phyloP scores from a whole-genome alignment of 2,329 filamentous ascomycete species.

The Curvularia spicifera region DNA sequence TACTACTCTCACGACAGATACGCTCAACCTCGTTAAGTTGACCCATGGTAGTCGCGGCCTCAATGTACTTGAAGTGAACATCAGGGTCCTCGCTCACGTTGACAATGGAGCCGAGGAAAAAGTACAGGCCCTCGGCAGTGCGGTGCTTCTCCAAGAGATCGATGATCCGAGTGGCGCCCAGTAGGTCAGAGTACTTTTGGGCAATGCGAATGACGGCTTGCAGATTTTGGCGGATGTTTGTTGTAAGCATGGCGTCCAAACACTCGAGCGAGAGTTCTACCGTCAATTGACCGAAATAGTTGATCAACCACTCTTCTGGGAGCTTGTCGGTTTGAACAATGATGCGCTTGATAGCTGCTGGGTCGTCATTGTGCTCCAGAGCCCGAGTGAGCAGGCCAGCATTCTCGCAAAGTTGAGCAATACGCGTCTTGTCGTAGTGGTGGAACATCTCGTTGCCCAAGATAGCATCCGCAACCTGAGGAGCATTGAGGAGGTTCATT shows the following conservation, averaged over 20 bases:
- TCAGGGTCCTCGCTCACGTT: slow-evolving; percentile 95
- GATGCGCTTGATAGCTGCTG: slow-evolving; percentile 86
- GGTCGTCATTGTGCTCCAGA: slow-evolving; percentile 92
- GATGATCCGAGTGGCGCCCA: slow-evolving; percentile 86
- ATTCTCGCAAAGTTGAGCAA: slow-evolving; percentile 91
- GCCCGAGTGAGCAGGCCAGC: slow-evolving; percentile 76
- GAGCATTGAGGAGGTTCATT: slow-evolving; percentile 97
- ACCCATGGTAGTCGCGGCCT: slow-evolving; percentile 90
- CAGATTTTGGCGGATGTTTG: slow-evolving; percentile 96
- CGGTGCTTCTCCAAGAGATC: slow-evolving; percentile 97
- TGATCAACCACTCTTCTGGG: slow-evolving; percentile 87
- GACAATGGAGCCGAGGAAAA: slow-evolving; percentile 97
- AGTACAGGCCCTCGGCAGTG: slow-evolving; percentile 95
- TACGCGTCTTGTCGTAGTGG: slow-evolving; percentile 89
- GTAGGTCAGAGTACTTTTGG: slow-evolving; percentile 95
- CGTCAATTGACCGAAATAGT: slow-evolving; percentile 91
- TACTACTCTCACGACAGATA: slow-evolving; percentile 87
- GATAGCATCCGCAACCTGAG: slow-evolving; percentile 97
- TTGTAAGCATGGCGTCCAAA: slow-evolving; percentile 93
- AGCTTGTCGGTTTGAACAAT: slow-evolving; percentile 86
- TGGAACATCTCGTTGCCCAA: slow-evolving; percentile 98
- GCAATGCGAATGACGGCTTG: slow-evolving; percentile 94
- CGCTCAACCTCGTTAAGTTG: slow-evolving; percentile 97
- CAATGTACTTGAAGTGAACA: slow-evolving; percentile 99
- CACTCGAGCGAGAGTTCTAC: slow-evolving; percentile 95